Percentiles rank a stretch among this genome's conserved stretches.
Evolutionary conservation across 345 rosid species (phyloP).

Genomic region (Eucalyptus fibrosa): DNA sequence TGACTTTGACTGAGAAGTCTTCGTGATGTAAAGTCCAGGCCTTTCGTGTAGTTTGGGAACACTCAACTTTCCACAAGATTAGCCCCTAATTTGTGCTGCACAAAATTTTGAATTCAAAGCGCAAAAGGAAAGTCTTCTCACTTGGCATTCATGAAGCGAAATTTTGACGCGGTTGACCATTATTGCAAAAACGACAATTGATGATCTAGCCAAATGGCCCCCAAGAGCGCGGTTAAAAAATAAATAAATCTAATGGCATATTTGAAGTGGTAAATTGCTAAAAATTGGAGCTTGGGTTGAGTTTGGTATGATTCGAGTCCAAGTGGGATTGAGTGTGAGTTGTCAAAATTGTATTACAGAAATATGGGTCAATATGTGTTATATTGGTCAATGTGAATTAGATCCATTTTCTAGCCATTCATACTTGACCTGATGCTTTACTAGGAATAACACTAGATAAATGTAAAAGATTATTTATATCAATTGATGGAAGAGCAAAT

Average conservation of each 20-base stretch:
- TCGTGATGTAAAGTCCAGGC: neutral
- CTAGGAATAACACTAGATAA: too few relatives aligned
- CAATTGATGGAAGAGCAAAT: too few relatives aligned
- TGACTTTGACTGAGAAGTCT: neutral
- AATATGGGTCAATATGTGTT: neutral
- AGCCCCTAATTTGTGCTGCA: neutral
- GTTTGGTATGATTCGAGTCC: neutral
- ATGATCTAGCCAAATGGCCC: neutral
- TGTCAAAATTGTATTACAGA: too few relatives aligned
- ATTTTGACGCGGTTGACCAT: neutral
- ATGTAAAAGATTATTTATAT: too few relatives aligned
- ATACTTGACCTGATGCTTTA: too few relatives aligned
- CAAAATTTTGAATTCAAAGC: neutral
- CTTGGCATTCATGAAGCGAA: neutral
- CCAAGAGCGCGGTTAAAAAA: neutral
- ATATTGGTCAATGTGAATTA: neutral
- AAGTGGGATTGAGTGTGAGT: neutral
- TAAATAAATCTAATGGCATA: neutral
- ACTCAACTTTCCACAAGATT: neutral
- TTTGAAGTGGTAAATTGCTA: neutral
- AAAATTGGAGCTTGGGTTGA: neutral
- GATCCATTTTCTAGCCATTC: too few relatives aligned
- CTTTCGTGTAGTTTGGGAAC: neutral
- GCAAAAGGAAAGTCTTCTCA: neutral
- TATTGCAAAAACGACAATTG: neutral